Conservation (phyloP, 371 early-diverging fungal genomes). For the Actinomortierella ambigua region DNA sequence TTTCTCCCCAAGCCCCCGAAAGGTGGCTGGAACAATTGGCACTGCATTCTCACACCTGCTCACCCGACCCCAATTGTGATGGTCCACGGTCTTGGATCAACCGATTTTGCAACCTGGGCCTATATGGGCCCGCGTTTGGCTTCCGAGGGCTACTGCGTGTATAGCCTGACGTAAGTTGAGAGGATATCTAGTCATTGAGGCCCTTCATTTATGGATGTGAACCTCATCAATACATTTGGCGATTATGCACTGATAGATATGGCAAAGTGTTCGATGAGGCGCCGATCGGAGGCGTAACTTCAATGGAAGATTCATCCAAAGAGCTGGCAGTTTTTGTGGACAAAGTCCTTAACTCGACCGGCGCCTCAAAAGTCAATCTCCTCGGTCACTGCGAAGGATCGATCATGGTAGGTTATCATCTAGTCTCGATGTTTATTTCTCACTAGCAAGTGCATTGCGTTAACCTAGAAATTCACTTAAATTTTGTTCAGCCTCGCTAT, state of each 20-base stretch:
- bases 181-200: too few relatives aligned
- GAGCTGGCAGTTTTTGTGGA: conserved; percentile 2
- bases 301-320: conserved; percentile 6
- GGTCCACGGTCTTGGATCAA: conserved; percentile 15
- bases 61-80: conserved; percentile 17
- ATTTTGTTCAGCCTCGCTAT: neutral
- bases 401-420: too few relatives aligned
- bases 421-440: too few relatives aligned
- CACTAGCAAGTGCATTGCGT: too few relatives aligned
- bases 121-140: conserved; percentile 15
- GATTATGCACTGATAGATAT: too few relatives aligned
- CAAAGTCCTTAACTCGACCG: conserved; percentile 9
- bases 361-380: conserved; percentile 8
- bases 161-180: too few relatives aligned
- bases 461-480: too few relatives aligned
- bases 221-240: too few relatives aligned
- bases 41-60: conserved; percentile 10
- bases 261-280: too few relatives aligned
- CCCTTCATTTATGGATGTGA: too few relatives aligned
- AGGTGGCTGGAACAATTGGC: conserved; percentile 14
- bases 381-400: conserved; percentile 10
- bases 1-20: too few relatives aligned
- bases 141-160: conserved; percentile 19
- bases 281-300: conserved; percentile 8
- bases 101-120: too few relatives aligned